Base-by-base conservation (phyloP, 257 asterid species). In the Echites panduratus region DNA sequence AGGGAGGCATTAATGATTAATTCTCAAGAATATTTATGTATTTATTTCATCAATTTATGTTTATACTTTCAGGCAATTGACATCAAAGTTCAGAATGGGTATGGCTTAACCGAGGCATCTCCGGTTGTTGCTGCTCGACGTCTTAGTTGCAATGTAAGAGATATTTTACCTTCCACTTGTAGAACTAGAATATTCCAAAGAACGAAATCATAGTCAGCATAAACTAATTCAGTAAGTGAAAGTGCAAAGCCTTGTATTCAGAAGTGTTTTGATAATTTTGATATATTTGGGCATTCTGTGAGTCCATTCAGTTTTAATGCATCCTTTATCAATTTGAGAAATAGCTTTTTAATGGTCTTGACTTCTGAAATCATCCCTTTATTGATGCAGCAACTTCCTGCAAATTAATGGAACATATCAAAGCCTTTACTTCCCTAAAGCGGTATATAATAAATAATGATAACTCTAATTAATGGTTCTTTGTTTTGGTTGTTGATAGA, bases 91-190 rank as follows among this genome's bases (percentile, higher is more conserved):
- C 99, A 86, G 82, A 95, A 95, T 82, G 99, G 99, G 57, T 95
- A 88, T 57, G 99, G 99, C 78, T 79, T 95, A 86, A 91, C 99
- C 68, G 99, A 95, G 79, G 75, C 98, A 32, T 85, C 99, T 56
- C 99, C 98, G 57, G 99, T 95, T 73, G 87, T 87, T 71, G 96
- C 99, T 26, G 96, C 95, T 70, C 86, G 99, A 79, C 78, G 63
- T 17, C 88, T 59, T n/a, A 71, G 76, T 68, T 87, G 87, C 71
- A 92, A 92, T 70, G 99, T 94, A 82, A 85, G 95, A 66, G 71
- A 24, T 54, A 59, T 52, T 56, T 68, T 52, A 49, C 73, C 19
- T 43, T 29, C 10, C 26, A 44, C 64, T 61, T 4, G 26, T 43
- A 14, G 48, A 1, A 41, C 48, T 38, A 63, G 24, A 35, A 7